Conservation (phyloP, 192 early-diverging fungal genomes). For the Podila minutissima region DNA sequence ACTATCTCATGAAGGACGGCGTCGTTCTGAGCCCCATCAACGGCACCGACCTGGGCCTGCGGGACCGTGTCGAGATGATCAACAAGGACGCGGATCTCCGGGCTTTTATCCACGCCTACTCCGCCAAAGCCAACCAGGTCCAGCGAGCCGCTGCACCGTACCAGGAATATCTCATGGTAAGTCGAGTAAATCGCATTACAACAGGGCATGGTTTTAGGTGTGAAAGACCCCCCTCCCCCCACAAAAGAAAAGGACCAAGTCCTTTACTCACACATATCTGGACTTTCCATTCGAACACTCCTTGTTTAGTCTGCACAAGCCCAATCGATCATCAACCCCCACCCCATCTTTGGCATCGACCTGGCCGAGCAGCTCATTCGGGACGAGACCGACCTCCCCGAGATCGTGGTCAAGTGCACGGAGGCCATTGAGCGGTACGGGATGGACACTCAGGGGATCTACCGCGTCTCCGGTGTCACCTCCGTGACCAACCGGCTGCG, state of each 20-base stretch:
- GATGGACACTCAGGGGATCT: slow-evolving; percentile 84
- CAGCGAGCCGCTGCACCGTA: slow-evolving; percentile 26
- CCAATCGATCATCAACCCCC: slow-evolving; percentile 70
- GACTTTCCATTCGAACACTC: background rate
- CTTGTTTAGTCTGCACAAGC: slow-evolving; percentile 62
- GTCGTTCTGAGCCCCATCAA: slow-evolving; percentile 46
- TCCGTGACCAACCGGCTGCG: slow-evolving; percentile 79
- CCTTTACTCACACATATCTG: too few species aligned
- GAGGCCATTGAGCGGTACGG: slow-evolving; percentile 85
- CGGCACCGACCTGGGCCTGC: slow-evolving; percentile 30
- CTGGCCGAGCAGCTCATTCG: slow-evolving; percentile 75
- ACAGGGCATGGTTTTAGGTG: background rate
- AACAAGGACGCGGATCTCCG: slow-evolving; percentile 42
- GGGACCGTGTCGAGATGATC: slow-evolving; percentile 34
- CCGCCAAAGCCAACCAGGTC: slow-evolving; percentile 24
- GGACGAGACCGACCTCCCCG: slow-evolving; percentile 77
- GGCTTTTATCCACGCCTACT: slow-evolving; percentile 30
- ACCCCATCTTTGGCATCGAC: slow-evolving; percentile 85
- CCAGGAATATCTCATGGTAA: slow-evolving; percentile 41
- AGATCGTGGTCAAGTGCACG: slow-evolving; percentile 82
- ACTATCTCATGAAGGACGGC: slow-evolving; percentile 67
- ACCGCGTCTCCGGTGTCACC: slow-evolving; percentile 87
- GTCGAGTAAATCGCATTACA: background rate
- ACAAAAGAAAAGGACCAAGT: background rate
- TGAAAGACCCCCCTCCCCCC: background rate